Evolutionary conservation across 495 filamentous ascomycete genomes (phyloP).

Genomic region (Neurospora sp.): DNA sequence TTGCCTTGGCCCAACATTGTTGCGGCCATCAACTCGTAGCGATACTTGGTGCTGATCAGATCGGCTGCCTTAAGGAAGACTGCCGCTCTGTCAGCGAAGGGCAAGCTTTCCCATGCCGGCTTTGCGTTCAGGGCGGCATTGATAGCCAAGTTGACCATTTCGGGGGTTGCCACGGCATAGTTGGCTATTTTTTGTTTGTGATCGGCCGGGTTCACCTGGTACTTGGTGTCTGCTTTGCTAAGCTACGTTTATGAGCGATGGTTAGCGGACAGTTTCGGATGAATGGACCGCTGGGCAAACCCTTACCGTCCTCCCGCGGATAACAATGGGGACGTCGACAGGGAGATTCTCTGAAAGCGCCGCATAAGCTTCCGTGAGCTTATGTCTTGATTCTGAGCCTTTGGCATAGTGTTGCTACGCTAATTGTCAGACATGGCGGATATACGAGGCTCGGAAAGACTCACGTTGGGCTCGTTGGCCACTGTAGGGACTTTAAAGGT

Average conservation of each 20-base stretch:
- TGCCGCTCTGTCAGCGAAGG: conserved; percentile 84
- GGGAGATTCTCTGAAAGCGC: conserved; percentile 48
- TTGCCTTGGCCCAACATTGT: conserved; percentile 94
- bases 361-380: conserved; percentile 59
- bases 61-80: conserved; percentile 92
- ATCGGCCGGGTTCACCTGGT: conserved; percentile 65
- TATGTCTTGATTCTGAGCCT: conserved; percentile 65
- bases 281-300: background rate
- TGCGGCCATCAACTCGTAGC: conserved; percentile 85
- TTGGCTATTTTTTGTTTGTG: conserved; percentile 63
- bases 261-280: background rate
- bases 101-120: conserved; percentile 65
- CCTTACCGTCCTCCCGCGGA: conserved; percentile 68
- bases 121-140: conserved; percentile 72
- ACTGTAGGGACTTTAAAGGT: conserved; percentile 81
- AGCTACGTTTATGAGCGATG: background rate
- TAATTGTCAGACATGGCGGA: conserved; percentile 11
- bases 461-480: conserved; percentile 87
- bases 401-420: conserved; percentile 76
- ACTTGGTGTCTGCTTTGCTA: conserved; percentile 24
- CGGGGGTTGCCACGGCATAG: conserved; percentile 64
- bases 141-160: conserved; percentile 68
- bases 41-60: conserved; percentile 77
- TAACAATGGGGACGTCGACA: conserved; percentile 64
- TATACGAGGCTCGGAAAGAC: conserved; percentile 18